Conservation (phyloP, 2,329 filamentous ascomycete species). For the Periconia sp. region DNA sequence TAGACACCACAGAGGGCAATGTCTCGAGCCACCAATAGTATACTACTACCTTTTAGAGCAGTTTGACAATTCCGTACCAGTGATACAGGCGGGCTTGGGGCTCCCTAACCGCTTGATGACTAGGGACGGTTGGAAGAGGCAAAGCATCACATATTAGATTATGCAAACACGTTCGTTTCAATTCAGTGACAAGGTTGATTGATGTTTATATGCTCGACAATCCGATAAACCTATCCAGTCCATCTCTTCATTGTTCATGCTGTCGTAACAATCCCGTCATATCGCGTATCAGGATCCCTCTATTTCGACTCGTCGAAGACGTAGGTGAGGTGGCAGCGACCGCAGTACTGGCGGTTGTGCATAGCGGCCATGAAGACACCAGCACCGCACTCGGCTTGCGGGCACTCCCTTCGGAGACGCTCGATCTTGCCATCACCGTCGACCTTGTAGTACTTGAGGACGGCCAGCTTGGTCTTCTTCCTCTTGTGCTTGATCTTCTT, state of each 20-base stretch:
- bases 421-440: conserved; percentile 99
- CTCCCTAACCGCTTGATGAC: neutral
- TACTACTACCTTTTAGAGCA: too few relatives aligned
- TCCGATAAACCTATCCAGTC: conserved; percentile 23
- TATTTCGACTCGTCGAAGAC: conserved; percentile 69
- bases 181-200: conserved; percentile 23
- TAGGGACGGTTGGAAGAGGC: neutral
- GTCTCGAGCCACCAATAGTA: too few relatives aligned
- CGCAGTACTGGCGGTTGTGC: conserved; percentile 99
- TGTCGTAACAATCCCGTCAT: conserved; percentile 28
- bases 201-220: conserved; percentile 29
- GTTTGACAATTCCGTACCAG: too few relatives aligned
- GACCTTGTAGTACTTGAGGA: conserved; percentile 99
- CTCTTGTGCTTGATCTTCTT: conserved; percentile 99
- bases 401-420: conserved; percentile 98
- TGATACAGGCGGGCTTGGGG: too few relatives aligned
- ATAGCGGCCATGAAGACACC: conserved; percentile 99
- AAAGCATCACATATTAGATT: neutral
- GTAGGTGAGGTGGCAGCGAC: conserved; percentile 70
- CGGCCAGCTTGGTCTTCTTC: conserved; percentile 99
- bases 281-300: conserved; percentile 18
- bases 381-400: conserved; percentile 81
- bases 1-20: too few relatives aligned
- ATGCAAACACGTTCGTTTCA: neutral
- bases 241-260: conserved; percentile 24